A percentile compares a stretch with the other conserved stretches of the same genome.
These are phyloP conservation scores for Xylaria venustula DNA, from an alignment of 495 filamentous ascomycete species.

Conservation along the genomic window DNA sequence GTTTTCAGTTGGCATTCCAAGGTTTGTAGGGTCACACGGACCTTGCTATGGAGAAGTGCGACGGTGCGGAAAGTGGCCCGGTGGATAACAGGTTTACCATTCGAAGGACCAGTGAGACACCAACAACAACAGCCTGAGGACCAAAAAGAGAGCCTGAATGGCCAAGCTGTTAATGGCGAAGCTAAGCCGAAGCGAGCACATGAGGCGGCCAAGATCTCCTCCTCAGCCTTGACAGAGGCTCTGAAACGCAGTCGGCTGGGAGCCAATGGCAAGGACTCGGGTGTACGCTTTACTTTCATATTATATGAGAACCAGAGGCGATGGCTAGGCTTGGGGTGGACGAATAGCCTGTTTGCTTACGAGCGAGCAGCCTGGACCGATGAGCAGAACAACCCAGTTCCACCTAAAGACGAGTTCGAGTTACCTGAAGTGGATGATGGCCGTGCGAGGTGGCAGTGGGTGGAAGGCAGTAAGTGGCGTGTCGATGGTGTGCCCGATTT, in stretches of 20 bases:
- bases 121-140: conserved; percentile 23
- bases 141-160: conserved; percentile 14
- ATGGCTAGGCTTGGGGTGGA: conserved; percentile 96
- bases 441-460: conserved; percentile 86
- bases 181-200: conserved; percentile 18
- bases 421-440: conserved; percentile 79
- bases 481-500: conserved; percentile 69
- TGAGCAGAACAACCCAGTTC: conserved; percentile 81
- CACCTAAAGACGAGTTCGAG: conserved; percentile 77
- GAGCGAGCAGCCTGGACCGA: conserved; percentile 93
- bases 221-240: conserved; percentile 29
- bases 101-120: conserved; percentile 46
- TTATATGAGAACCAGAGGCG: conserved; percentile 95
- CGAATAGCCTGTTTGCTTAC: conserved; percentile 80
- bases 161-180: conserved; percentile 8
- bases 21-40: conserved; percentile 78
- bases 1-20: conserved; percentile 87
- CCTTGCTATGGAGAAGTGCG: conserved; percentile 86
- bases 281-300: conserved; percentile 92
- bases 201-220: conserved; percentile 20
- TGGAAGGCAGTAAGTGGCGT: conserved; percentile 76
- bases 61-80: conserved; percentile 64
- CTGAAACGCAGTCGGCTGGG: conserved; percentile 29
- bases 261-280: conserved; percentile 58
- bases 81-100: conserved; percentile 75